phyloP scores from a whole-genome alignment of 1,284 basidiomycete species.

The Sporisorium reilianum region DNA sequence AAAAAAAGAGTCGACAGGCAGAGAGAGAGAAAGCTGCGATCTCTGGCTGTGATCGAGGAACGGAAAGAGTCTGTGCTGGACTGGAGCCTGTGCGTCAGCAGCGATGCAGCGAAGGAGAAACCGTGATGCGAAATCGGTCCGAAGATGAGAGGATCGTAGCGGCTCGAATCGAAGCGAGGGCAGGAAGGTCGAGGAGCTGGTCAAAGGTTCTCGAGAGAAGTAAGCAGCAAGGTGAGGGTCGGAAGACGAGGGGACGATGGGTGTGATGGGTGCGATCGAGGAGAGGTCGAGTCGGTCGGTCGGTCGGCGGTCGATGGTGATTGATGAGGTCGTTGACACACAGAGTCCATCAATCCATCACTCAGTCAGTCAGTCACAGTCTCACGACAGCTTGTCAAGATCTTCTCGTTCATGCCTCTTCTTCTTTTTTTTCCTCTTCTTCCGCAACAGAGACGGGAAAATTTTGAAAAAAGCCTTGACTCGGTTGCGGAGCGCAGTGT shows the following conservation, averaged over 20 bases:
- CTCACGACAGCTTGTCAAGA: conserved; percentile 10
- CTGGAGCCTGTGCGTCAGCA: neutral
- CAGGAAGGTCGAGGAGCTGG: neutral
- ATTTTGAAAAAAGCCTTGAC: conserved; percentile 11
- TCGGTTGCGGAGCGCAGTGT: conserved; percentile 8
- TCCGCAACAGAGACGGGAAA: neutral
- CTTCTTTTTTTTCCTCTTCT: neutral
- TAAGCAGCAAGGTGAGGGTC: too few relatives aligned
- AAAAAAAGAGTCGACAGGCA: neutral
- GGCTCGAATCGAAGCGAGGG: neutral
- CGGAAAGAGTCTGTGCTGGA: neutral
- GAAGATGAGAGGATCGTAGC: neutral
- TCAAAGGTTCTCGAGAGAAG: neutral
- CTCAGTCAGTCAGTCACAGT: neutral
- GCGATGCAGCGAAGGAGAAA: neutral
- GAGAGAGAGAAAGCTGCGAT: conserved; percentile 6
- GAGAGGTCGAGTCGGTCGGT: neutral
- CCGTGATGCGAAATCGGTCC: too few relatives aligned
- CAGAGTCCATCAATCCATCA: neutral
- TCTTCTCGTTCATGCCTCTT: neutral
- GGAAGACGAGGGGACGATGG: neutral
- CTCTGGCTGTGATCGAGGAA: neutral
- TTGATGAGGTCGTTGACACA: conserved; percentile 14
- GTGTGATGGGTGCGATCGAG: neutral
- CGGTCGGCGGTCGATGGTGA: conserved; percentile 2